Evolutionary conservation across 495 filamentous ascomycete species (phyloP), one percentile per base, ranked within the genome.

Genomic region (Podospora australis): DNA sequence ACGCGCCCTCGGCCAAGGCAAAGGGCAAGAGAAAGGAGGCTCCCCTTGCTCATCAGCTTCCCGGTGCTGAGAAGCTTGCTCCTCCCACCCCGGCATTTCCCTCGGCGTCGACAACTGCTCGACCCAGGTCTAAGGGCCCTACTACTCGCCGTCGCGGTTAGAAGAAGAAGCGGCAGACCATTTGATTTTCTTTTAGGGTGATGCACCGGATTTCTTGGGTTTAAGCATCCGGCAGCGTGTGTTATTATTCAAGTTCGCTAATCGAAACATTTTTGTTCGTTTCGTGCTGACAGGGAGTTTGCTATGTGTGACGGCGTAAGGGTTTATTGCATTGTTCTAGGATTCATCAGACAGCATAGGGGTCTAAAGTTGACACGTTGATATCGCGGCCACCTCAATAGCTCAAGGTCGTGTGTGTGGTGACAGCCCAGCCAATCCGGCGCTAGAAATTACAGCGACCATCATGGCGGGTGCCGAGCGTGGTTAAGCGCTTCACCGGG

Each of bases 1-100:
- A 95, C 58, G 76, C 74, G 49, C 75, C 81, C 17, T 74, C 77
- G 49, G 79, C 69, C 48, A 77, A 63, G 68, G 73, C 54, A 9
- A 65, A 69, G 55, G 70, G 70, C n/a, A 76, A 76, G 66, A 66
- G 62, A 49, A 70, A 67, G 62, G 68, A 64, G 46, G 52, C 54
- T 40, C n/a, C n/a, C n/a, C n/a, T n/a, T n/a, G n/a, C n/a, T n/a
- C n/a, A n/a, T n/a, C n/a, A n/a, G n/a, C 39, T 49, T 20, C 20
- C 52, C 11, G 29, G 13, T 11, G 10, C 26, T 32, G 28, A 22
- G 19, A 3, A 21, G 22, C 43, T 39, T 11, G 13, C 21, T 8
- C n/a, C n/a, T n/a, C 42, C 23, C 16, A 16, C 46, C 14, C 16
- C 40, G 30, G 28, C 42, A 6, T 32, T 53, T 20, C 39, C 54